These are phyloP conservation scores for Suillus americanus DNA, from an alignment of 768 basidiomycete genomes.

Conservation along the genomic window DNA sequence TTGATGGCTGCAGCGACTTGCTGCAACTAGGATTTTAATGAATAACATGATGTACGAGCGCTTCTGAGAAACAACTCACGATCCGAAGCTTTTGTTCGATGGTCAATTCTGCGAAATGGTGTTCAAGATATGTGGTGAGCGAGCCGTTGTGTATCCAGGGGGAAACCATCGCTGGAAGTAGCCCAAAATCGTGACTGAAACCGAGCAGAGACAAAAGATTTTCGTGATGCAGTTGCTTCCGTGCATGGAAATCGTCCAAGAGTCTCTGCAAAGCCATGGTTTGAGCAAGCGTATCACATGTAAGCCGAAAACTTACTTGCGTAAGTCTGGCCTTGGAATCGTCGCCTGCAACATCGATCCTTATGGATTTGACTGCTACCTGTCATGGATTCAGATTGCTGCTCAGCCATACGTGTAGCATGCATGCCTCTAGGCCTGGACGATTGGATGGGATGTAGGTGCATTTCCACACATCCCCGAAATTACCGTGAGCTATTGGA, in stretches of 20 bases:
- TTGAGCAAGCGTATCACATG: not conserved
- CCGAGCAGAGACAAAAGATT: conserved; percentile 30
- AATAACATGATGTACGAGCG: not conserved
- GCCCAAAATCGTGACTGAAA: conserved; percentile 29
- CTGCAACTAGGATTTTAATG: not conserved
- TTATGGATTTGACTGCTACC: conserved; percentile 12
- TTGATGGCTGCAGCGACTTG: conserved; percentile 19
- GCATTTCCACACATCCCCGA: conserved; percentile 12
- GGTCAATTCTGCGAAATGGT: conserved; percentile 9
- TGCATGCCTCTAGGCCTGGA: not conserved
- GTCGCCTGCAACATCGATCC: conserved; percentile 4
- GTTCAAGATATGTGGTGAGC: conserved; percentile 23
- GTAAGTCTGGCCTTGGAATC: not conserved
- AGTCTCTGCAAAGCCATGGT: conserved; percentile 11
- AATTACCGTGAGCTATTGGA: conserved; percentile 6
- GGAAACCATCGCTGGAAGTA: conserved; percentile 32
- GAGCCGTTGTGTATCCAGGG: conserved; percentile 34
- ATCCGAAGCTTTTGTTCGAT: conserved; percentile 10
- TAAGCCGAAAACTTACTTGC: not conserved
- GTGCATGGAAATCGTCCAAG: conserved; percentile 19
- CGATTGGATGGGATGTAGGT: not conserved
- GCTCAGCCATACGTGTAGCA: not conserved
- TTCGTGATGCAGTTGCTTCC: conserved; percentile 28
- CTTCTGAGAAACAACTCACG: conserved; percentile 13
- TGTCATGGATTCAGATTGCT: not conserved